A percentile compares a stretch with the other conserved stretches of the same genome.
phyloP scores from a whole-genome alignment of 306 rosid species.

The Sesbania bispinosa region DNA sequence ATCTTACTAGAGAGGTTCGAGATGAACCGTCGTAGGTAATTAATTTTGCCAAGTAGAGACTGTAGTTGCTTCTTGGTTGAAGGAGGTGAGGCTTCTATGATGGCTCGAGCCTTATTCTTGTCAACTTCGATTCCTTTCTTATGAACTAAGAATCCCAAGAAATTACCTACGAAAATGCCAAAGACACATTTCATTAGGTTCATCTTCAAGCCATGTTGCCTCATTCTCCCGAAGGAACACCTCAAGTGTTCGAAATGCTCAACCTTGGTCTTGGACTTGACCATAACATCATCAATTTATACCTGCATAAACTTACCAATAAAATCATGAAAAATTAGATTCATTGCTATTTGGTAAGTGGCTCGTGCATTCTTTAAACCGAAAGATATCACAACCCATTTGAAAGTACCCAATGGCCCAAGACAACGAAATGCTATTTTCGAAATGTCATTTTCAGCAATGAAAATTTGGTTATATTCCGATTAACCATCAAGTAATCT shows the following conservation, averaged over 20 bases:
- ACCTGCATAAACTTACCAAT: no score
- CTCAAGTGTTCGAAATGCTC: background rate
- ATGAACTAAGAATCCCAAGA: no score
- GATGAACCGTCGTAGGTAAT: background rate
- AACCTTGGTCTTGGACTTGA: no score
- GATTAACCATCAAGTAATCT: background rate
- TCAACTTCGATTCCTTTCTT: no score
- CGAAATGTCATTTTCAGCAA: background rate
- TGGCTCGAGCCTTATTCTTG: no score
- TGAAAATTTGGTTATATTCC: background rate
- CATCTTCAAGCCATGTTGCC: no score
- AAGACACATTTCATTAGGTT: no score
- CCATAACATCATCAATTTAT: no score
- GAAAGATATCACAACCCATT: background rate
- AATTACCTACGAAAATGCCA: no score
- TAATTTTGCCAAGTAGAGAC: background rate
- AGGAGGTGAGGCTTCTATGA: background rate
- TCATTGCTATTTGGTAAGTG: background rate
- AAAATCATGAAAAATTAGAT: no score
- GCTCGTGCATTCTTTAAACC: background rate
- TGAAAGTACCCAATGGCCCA: background rate
- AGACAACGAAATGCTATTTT: background rate
- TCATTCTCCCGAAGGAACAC: background rate
- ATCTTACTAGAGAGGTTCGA: background rate
- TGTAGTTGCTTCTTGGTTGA: no score